Conservation (phyloP, 2,329 filamentous ascomycete species). For the Daldinia eschscholtzii region DNA sequence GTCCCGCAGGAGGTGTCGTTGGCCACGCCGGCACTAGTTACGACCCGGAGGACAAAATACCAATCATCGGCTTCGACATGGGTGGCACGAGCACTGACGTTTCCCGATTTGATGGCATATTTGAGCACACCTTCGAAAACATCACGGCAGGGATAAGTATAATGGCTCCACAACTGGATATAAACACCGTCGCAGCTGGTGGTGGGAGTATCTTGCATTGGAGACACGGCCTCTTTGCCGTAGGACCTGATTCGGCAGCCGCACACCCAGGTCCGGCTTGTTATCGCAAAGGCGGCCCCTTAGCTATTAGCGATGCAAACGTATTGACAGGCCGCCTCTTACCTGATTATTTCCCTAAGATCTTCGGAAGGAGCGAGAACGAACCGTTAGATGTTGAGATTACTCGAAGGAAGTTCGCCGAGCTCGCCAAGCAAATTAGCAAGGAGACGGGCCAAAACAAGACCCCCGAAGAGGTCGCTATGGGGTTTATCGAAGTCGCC, state of each 20-base stretch:
- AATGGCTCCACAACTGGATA: slow-evolving; percentile 87
- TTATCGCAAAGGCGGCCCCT: slow-evolving; percentile 87
- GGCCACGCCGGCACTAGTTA: slow-evolving; percentile 93
- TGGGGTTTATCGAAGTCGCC: slow-evolving; percentile 85
- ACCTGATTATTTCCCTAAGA: slow-evolving; percentile 93
- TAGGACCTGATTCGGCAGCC: slow-evolving; percentile 88
- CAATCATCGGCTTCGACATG: slow-evolving; percentile 97
- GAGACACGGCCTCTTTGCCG: slow-evolving; percentile 88
- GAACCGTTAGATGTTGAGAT: slow-evolving; percentile 79
- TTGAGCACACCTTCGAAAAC: slow-evolving; percentile 94
- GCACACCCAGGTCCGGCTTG: slow-evolving; percentile 91
- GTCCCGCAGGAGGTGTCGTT: slow-evolving; percentile 90
- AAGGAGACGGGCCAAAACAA: slow-evolving; percentile 77
- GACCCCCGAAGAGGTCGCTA: slow-evolving; percentile 87
- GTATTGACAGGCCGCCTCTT: slow-evolving; percentile 84
- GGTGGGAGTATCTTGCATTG: slow-evolving; percentile 88
- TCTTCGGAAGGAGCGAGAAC: slow-evolving; percentile 90
- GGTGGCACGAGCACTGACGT: slow-evolving; percentile 89
- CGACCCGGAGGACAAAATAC: slow-evolving; percentile 82
- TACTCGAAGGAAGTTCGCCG: slow-evolving; percentile 77
- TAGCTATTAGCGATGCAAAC: slow-evolving; percentile 92
- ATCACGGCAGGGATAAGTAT: slow-evolving; percentile 93
- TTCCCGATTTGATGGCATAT: slow-evolving; percentile 85
- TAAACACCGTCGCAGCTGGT: slow-evolving; percentile 92
- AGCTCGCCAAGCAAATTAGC: slow-evolving; percentile 83